Base-by-base conservation (phyloP, 441 rosid genomes). In the Pelargonium citronellum region DNA sequence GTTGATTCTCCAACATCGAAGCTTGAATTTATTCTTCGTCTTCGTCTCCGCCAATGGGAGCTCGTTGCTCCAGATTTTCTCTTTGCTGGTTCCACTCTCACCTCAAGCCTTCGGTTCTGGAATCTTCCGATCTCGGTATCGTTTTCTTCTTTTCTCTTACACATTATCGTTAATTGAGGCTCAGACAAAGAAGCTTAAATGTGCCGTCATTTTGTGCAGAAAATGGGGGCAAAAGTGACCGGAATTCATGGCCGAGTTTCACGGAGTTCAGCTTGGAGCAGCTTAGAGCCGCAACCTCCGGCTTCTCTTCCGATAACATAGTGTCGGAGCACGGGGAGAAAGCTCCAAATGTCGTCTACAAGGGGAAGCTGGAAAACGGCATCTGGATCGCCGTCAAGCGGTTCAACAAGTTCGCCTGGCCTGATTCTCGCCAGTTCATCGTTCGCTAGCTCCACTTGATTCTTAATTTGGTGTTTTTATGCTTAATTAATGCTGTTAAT, bases 311-410 rank as follows among this genome's bases (percentile, higher is more conserved):
- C 49, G 86, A 71, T 1, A 39, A 79, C 66, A 85, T 89, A 69
- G 89, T 89, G 46, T 89, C 94, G 4, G 91, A 89, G 79, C 82
- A 89, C 71, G 93, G 93, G 43, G 93, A 88, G 79, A 88, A 86
- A 74, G 91, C 91, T 62, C 91, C 93, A 20, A 55, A 55, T 20
- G 61, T 55, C 10, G 61, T 53, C 20, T 53, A 53, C 60, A 53
- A 53, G 20, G 93, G 87, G 64, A 88, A 85, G 87, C 82, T 88
- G n/a, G 83, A 84, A 71, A 83, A 75, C 77, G 87, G 81, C 30
- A 77, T 82, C 10, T 75, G 74, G 34, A 88, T 88, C 20, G 93
- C 93, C 61, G 81, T 86, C 62, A 88, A 88, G 71, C 81, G 93
- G 7, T 86, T 88, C 82, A 85, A 90, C 9, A 81, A 81, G 69